Evolutionary conservation across 2,329 filamentous ascomycete genomes (phyloP).

Genomic region (Ophiosphaerella narmari): DNA sequence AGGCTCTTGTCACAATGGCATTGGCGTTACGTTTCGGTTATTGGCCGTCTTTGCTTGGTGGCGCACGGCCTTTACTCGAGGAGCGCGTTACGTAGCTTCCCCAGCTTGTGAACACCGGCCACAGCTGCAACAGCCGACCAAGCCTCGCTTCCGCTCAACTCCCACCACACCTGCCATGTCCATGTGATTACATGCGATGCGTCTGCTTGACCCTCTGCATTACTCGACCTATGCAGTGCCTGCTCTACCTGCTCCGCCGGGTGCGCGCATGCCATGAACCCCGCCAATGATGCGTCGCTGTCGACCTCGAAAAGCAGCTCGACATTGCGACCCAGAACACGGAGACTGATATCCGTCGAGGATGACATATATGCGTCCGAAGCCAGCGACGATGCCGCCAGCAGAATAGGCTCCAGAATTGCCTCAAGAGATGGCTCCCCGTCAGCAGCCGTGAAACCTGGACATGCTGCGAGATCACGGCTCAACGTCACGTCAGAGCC

Average conservation of each 20-base stretch:
- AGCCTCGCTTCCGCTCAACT: slow-evolving; percentile 10
- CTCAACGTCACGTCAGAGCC: slow-evolving; percentile 35
- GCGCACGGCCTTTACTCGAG: slow-evolving; percentile 23
- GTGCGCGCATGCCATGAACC: slow-evolving; percentile 46
- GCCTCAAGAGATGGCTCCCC: slow-evolving; percentile 43
- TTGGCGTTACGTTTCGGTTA: slow-evolving; percentile 17
- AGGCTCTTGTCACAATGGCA: not conserved
- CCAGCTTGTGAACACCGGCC: slow-evolving; percentile 18
- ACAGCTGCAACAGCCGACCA: slow-evolving; percentile 11
- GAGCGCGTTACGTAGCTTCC: slow-evolving; percentile 28
- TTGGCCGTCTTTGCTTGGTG: slow-evolving; percentile 4
- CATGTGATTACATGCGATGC: slow-evolving; percentile 41
- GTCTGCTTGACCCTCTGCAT: slow-evolving; percentile 27
- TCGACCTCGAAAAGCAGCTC: slow-evolving; percentile 49
- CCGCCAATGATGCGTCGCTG: slow-evolving; percentile 45
- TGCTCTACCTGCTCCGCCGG: slow-evolving; percentile 34
- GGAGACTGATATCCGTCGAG: slow-evolving; percentile 55
- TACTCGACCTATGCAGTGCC: slow-evolving; percentile 46
- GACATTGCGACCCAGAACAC: slow-evolving; percentile 53
- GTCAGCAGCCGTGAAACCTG: slow-evolving; percentile 33
- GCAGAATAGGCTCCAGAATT: slow-evolving; percentile 47
- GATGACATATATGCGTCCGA: slow-evolving; percentile 47
- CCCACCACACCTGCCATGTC: slow-evolving; percentile 25
- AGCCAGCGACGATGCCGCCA: slow-evolving; percentile 42
- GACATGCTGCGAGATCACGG: slow-evolving; percentile 39